Evolutionary conservation across 2,329 filamentous ascomycete genomes (phyloP).

Genomic region (Hymenoscyphus fraxineus): DNA sequence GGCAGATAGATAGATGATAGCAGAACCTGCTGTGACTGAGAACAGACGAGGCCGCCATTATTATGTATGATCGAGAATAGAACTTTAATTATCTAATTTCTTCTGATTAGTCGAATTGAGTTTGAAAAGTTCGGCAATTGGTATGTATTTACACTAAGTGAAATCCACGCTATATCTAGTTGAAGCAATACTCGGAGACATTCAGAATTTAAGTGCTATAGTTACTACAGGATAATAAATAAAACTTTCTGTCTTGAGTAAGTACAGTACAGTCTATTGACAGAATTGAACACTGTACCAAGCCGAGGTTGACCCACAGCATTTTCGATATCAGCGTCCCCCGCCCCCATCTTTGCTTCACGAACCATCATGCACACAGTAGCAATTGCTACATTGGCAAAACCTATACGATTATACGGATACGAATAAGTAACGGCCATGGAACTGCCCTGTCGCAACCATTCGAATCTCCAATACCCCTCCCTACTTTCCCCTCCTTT

Average conservation of each 20-base stretch:
- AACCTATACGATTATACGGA: too few relatives aligned
- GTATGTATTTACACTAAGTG: too few relatives aligned
- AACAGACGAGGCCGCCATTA: not conserved
- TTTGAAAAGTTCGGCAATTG: not conserved
- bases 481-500: too few relatives aligned
- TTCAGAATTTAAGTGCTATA: too few relatives aligned
- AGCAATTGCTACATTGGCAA: too few relatives aligned
- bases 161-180: too few relatives aligned
- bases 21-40: not conserved
- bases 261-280: not conserved
- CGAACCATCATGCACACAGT: not conserved
- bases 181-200: too few relatives aligned
- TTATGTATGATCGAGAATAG: too few relatives aligned
- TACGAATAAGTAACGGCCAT: not conserved
- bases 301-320: not conserved
- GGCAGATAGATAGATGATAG: not conserved
- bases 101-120: not conserved
- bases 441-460: not conserved
- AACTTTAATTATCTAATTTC: not conserved
- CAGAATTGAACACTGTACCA: not conserved
- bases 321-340: not conserved
- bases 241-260: not conserved
- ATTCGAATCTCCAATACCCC: not conserved
- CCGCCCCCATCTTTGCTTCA: slow-evolving; percentile 1
- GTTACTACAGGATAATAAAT: too few relatives aligned